Evolutionary conservation across 805 yeast species (phyloP), one percentile per base, ranked within the genome.

Genomic region (Candida germanica): DNA sequence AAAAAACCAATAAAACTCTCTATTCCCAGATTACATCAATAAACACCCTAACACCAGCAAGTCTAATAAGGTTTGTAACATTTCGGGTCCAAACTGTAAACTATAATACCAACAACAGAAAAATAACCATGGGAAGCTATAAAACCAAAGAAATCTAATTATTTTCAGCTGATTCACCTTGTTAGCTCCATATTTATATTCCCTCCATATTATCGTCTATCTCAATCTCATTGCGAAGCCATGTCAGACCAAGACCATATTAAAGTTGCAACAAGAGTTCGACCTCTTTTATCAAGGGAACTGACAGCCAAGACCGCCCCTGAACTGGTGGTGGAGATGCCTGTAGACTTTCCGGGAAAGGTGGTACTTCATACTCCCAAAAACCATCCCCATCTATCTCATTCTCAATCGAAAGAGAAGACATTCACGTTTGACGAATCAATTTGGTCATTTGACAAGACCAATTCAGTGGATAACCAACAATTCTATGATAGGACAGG

Each of bases 401-500:
- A 20, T 3, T 7, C 27, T 11, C 2, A 7, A 2, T 21, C 18
- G 5, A 14, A 25, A 3, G n/a, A n/a, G n/a, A 35, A 33, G 18
- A 18, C 28, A 9, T 43, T 48, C 35, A 17, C 35, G 18, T 48
- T 48, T 35, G 55, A 53, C 39, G 50, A 54, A 35, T 32, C 46
- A 17, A 22, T 49, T 9, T 46, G 54, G 57, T 50, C 45, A 4
- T 44, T 41, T 34, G 43, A 41, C 24, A 35, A 35, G 13, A 19
- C 22, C 15, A 43, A 46, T 31, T 31, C 31, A 11, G 70, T 69
- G 1, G 61, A 69, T 26, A 89, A 85, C 51, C 29, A 49, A 5
- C 54, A 54, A 2, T 72, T 83, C 3, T 85, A 80, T 49, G 51
- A 58, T 2, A 54, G 61, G 9, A 65, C 79, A 12, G 94, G 89